Evolutionary conservation across 164 flowering plant species (phyloP).

Genomic region (Protea cynaroides): DNA sequence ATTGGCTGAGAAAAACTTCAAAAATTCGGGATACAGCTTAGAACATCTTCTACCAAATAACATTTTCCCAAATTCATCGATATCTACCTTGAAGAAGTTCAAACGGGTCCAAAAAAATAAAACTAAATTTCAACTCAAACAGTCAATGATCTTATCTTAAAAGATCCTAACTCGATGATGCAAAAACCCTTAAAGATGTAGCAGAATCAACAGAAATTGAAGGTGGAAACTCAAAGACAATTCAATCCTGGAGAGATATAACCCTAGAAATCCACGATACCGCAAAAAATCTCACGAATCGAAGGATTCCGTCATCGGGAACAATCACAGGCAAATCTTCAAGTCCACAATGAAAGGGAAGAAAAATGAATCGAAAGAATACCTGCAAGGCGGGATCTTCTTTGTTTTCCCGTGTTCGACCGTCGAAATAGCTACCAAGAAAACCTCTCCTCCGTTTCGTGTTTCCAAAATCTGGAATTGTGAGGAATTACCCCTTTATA

Average conservation of each 20-base stretch:
- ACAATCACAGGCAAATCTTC: neutral
- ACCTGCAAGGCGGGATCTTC: slow-evolving; percentile 4
- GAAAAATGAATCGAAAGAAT: neutral
- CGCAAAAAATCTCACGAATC: slow-evolving; percentile 3
- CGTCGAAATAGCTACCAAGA: slow-evolving; percentile 4
- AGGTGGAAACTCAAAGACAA: neutral
- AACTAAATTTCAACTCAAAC: neutral
- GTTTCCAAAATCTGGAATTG: neutral
- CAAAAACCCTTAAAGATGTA: neutral
- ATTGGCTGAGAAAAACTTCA: neutral
- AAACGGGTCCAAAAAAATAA: neutral
- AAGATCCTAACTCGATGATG: neutral
- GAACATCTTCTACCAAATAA: neutral
- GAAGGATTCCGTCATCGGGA: slow-evolving; percentile 2
- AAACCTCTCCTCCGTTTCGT: neutral
- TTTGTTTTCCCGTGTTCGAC: neutral
- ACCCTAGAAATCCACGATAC: slow-evolving; percentile 6
- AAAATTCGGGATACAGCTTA: neutral
- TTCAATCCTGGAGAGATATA: neutral
- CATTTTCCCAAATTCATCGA: neutral
- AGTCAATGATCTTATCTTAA: neutral
- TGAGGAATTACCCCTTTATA: neutral
- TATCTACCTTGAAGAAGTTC: neutral
- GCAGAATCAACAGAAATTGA: neutral
- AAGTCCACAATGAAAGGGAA: neutral